These are phyloP conservation scores for Mycena crocata DNA, from an alignment of 768 basidiomycete genomes.

Conservation along the genomic window DNA sequence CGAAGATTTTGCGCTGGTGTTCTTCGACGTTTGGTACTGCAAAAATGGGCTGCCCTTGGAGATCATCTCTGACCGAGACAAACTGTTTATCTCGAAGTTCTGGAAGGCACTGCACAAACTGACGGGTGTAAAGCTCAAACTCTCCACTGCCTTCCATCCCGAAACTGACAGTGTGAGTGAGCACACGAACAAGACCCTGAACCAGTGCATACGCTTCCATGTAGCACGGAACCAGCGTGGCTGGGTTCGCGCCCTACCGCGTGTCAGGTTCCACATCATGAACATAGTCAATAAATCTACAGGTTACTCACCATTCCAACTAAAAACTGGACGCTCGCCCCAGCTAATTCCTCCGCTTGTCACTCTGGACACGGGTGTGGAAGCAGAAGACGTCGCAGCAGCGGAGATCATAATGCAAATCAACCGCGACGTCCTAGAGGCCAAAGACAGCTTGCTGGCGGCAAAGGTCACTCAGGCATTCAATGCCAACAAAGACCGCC, in stretches of 20 bases:
- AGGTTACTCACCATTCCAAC: conserved; percentile 46
- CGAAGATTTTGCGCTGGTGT: conserved; percentile 23
- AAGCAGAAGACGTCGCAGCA: conserved; percentile 25
- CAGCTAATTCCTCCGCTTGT: conserved; percentile 40
- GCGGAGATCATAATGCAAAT: conserved; percentile 14
- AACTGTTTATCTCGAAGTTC: conserved; percentile 45
- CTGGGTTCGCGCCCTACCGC: conserved; percentile 43
- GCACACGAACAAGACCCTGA: conserved; percentile 46
- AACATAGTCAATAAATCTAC: conserved; percentile 44
- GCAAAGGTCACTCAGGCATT: conserved; percentile 41
- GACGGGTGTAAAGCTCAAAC: conserved; percentile 38
- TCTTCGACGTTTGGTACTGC: conserved; percentile 40
- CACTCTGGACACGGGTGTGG: conserved; percentile 16
- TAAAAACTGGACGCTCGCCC: conserved; percentile 38
- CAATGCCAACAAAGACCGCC: conserved; percentile 35
- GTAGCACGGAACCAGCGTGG: conserved; percentile 45
- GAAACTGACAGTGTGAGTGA: conserved; percentile 51
- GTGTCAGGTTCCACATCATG: conserved; percentile 48
- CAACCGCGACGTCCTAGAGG: conserved; percentile 35
- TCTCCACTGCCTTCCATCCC: conserved; percentile 51
- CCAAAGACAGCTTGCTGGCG: conserved; percentile 40
- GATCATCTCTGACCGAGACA: conserved; percentile 45
- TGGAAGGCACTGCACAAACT: conserved; percentile 39
- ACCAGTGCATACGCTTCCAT: conserved; percentile 42
- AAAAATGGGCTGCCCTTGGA: no score